Evolutionary conservation across 805 yeast genomes (phyloP), one percentile per base, ranked within the genome.

Genomic region (Pichia nanzhaoensis): DNA sequence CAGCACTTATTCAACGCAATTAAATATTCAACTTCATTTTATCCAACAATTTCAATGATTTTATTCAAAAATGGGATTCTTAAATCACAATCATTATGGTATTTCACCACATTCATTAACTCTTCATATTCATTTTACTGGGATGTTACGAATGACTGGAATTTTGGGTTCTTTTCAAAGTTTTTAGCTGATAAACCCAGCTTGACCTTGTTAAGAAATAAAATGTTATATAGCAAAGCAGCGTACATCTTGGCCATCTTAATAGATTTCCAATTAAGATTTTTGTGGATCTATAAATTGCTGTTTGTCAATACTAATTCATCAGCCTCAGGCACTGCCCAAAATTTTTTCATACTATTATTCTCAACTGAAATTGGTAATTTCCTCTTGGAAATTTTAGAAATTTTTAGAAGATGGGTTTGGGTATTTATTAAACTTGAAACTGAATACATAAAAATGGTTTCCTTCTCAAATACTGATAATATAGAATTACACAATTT

Each of bases 91-190:
- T 41, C 52, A 2, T 59, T 68, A 55, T 76, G 80, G 81, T 70
- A 68, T 44, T 34, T 69, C 2, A 56, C 63, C 5, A 65, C 71
- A 3, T 56, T 81, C 1, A 55, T 84, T 34, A 88, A 85, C 59
- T 84, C 98, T 0, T 55, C 77, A 0, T 93, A 84, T 61, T 75
- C 95, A 14, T 84, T 87, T 49, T 66, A 78, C 45, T 93, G 99
- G 99, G 99, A 93, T 62, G 63, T 91, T 12, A 74, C 74, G 41
- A 78, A 78, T 73, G 99, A 93, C 66, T 93, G 99, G 99, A 78
- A 80, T 37, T 69, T 88, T 40, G 73, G 74, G 10, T 55, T 84
- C 8, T 69, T 84, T 55, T 69, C 68, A 37, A 52, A 56, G 33
- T 55, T 59, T 30, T 40, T 61, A 24, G 42, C 47, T 14, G 44